Conservation (phyloP, 2,329 filamentous ascomycete genomes). For the Fusarium hainanense region DNA sequence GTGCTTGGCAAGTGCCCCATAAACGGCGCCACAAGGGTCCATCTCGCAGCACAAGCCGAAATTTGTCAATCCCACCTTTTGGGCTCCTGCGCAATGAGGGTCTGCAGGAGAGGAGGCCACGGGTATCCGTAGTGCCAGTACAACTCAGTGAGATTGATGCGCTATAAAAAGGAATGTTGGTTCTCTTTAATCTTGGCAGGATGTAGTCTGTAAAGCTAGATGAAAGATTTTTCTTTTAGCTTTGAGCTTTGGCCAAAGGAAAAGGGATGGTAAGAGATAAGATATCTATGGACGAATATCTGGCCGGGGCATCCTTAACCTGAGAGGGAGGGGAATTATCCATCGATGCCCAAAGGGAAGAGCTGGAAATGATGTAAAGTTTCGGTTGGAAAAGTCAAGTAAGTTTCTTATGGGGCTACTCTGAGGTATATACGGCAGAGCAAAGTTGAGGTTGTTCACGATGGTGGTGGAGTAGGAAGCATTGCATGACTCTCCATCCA, state of each 20-base stretch:
- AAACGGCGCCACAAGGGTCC: conserved; percentile 39
- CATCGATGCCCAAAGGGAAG: conserved; percentile 25
- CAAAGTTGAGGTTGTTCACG: conserved; percentile 15
- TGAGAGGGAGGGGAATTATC: conserved; percentile 7
- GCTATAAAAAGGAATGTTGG: not conserved
- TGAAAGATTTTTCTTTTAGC: conserved; percentile 11
- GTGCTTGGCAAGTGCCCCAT: conserved; percentile 26
- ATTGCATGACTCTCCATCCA: not conserved
- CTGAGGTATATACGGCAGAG: not conserved
- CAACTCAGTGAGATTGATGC: not conserved
- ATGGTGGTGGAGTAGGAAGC: conserved; percentile 9
- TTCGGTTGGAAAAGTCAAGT: conserved; percentile 2
- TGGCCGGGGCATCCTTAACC: conserved; percentile 1
- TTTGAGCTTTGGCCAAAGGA: conserved; percentile 15
- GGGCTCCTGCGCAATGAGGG: conserved; percentile 3
- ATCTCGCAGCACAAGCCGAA: conserved; percentile 34
- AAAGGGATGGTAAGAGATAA: conserved; percentile 19
- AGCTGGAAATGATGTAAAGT: conserved; percentile 2
- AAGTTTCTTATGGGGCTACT: not conserved
- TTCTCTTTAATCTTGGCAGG: not conserved
- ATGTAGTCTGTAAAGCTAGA: not conserved
- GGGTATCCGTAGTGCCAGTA: not conserved
- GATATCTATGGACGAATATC: conserved; percentile 4
- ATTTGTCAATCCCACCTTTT: conserved; percentile 34
- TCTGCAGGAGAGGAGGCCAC: conserved; percentile 1